Base-by-base conservation (phyloP, 129 eudicot genomes). In the Ambrosia trifida region DNA sequence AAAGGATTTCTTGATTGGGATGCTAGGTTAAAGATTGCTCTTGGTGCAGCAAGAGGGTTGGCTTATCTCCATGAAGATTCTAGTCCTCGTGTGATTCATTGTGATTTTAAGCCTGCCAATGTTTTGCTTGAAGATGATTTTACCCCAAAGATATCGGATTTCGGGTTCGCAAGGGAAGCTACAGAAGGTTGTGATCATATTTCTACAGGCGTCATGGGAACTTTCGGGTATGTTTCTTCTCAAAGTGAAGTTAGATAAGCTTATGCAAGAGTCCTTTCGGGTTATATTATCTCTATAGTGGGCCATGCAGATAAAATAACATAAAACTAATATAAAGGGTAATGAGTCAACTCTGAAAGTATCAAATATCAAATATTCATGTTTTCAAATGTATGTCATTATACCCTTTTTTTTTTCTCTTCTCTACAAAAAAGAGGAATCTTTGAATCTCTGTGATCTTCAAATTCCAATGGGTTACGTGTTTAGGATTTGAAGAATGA, bases 21-120 rank as follows among this genome's bases (percentile, higher is more conserved):
- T 85, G 94, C 83, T 30, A 79, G 97, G 32, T 66, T 92, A 73
- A 89, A 88, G 75, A 91, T 91, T 50, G 97, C 96, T n/a, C 91
- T 91, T 69, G 96, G 97, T 75, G 94, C 96, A 6, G 98, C 98
- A 36, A 86, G 96, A 77, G 98, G 96, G 63, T 79, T 91, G 77
- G 98, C 96, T 81, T 91, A 88, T 72, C 96, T 91, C 80, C 98
- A 91, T 68, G 98, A 89, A 78, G 98, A 92, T 76, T 86, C 96
- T 61, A 92, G 89, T 70, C 98, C 98, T 58, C 89, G 91, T 72
- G 91, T 92, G 12, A 92, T 92, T 68, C 98, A 92, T 68, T 84
- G 98, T 17, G 98, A 92, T 71, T 89, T 92, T 60, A 92, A 92
- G 81, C 91, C 98, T 24, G 78, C 89, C 75, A 92, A 92, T 66